These are phyloP conservation scores for Singerocomus inundabilis DNA, from an alignment of 1,284 basidiomycete species.

Conservation along the genomic window DNA sequence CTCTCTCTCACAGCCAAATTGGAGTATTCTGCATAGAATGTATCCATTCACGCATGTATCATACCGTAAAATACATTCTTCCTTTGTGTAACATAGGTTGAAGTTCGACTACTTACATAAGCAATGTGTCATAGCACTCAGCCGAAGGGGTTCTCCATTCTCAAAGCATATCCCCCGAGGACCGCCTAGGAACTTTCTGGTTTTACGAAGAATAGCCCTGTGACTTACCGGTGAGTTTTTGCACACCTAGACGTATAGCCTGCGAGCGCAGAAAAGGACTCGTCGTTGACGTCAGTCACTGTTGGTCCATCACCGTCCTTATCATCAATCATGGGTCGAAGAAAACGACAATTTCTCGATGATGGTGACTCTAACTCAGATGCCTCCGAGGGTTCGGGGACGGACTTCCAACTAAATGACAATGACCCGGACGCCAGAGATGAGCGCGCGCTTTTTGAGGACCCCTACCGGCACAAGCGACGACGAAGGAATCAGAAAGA, in stretches of 20 bases:
- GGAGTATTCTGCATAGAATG: conserved; percentile 51
- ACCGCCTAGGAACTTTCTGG: neutral
- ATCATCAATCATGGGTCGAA: conserved; percentile 65
- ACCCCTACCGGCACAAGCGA: conserved; percentile 73
- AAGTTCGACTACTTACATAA: conserved; percentile 24
- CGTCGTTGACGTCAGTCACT: conserved; percentile 8
- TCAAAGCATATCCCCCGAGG: too few species aligned
- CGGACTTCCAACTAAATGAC: conserved; percentile 44
- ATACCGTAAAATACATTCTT: conserved; percentile 16
- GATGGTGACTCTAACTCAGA: conserved; percentile 69
- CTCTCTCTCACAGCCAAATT: conserved; percentile 48
- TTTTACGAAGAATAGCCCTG: neutral
- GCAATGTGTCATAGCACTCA: too few species aligned
- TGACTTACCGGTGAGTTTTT: conserved; percentile 17
- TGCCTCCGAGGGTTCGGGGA: conserved; percentile 57
- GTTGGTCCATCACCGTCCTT: neutral
- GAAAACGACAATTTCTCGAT: conserved; percentile 78
- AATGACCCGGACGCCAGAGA: conserved; percentile 72
- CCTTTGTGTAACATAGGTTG: too few species aligned
- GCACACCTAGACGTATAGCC: conserved; percentile 1
- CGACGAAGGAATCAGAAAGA: conserved; percentile 69
- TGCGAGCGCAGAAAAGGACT: conserved; percentile 1
- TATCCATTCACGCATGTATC: conserved; percentile 19
- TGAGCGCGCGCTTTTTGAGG: conserved; percentile 76
- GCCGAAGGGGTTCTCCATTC: too few species aligned